Base-by-base conservation (phyloP, 768 basidiomycete genomes). In the Pulveroboletus frians region DNA sequence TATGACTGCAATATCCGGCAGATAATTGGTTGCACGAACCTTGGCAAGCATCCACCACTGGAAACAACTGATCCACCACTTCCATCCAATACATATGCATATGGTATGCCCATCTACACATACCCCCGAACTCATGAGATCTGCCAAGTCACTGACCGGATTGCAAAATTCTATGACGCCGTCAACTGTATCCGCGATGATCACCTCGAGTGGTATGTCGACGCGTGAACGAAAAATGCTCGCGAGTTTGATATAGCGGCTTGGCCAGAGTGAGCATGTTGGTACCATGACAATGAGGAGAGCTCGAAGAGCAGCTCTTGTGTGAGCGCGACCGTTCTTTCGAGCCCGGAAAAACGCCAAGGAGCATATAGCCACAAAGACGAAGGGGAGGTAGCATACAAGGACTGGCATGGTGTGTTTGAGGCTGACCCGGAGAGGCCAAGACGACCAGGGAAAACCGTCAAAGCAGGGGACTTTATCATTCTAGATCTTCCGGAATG, bases 111-210 rank as follows among this genome's bases (percentile, higher is more conserved):
- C 73, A 46, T 76, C 66, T 6, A 70, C 64, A 18, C 46, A 52
- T 29, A 67, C 51, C 5, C 66, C 62, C 4, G 65, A 62, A 27
- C 51, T 60, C 39, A 79, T 52, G 30, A 81, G 64, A 20, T 68
- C 52, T 3, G 53, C 51, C 11, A 80, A 58, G 51, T 76, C 71
- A 46, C 58, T 45, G 10, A 53, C 39, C 14, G 70, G 62, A 50
- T 77, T 62, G 52, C 76, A 68, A 39, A 79, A 45, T 56, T 81
- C 80, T 13, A 80, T 53, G 11, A 56, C 39, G 10, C 78, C 79
- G 7, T 55, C 48, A 44, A 58, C 56, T 18, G 76, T 58, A 43
- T 67, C 68, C 20, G 63, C 45, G 29, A 79, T 47, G 49, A 80
- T 56, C 35, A 61, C 56, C 26, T 66, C 57, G 3, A 75, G 52